Conservation (phyloP, 2,329 filamentous ascomycete species). For the Trichoderma harzianum region DNA sequence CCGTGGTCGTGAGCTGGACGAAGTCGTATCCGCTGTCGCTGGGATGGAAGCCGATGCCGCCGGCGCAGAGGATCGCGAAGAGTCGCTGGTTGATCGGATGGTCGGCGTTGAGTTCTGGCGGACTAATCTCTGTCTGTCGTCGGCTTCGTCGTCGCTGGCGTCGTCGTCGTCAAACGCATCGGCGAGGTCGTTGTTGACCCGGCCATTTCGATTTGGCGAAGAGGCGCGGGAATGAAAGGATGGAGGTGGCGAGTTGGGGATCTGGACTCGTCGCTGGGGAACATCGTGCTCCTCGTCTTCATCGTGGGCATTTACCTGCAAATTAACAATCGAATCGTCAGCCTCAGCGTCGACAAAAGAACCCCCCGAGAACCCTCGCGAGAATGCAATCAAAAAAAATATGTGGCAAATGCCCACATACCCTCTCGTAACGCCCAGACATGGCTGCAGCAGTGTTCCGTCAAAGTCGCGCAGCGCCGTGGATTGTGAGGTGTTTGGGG, state of each 20-base stretch:
- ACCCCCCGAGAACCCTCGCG: neutral
- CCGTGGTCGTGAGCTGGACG: slow-evolving; percentile 39
- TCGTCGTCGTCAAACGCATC: slow-evolving; percentile 88
- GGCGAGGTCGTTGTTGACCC: slow-evolving; percentile 75
- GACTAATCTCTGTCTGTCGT: slow-evolving; percentile 85
- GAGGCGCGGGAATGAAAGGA: slow-evolving; percentile 86
- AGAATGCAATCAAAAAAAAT: neutral
- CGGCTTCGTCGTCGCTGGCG: slow-evolving; percentile 70
- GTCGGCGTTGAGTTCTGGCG: slow-evolving; percentile 52
- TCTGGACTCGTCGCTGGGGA: slow-evolving; percentile 36
- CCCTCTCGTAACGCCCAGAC: slow-evolving; percentile 57
- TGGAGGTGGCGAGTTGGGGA: slow-evolving; percentile 65
- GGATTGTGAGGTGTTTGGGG: neutral
- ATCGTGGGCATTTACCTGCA: slow-evolving; percentile 57
- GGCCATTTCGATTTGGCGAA: slow-evolving; percentile 42
- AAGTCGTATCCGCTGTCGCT: slow-evolving; percentile 24
- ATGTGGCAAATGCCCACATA: slow-evolving; percentile 33
- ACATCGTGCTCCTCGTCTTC: slow-evolving; percentile 42
- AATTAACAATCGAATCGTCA: slow-evolving; percentile 20
- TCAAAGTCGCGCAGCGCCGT: slow-evolving; percentile 2
- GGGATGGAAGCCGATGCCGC: slow-evolving; percentile 21
- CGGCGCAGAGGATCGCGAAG: neutral
- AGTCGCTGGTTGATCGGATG: slow-evolving; percentile 20
- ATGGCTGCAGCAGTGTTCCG: slow-evolving; percentile 35
- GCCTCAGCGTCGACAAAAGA: neutral